Percentiles rank a stretch among this genome's conserved stretches.
Evolutionary conservation across 306 rosid species (phyloP).

Genomic region (Prunus fruticosa): DNA sequence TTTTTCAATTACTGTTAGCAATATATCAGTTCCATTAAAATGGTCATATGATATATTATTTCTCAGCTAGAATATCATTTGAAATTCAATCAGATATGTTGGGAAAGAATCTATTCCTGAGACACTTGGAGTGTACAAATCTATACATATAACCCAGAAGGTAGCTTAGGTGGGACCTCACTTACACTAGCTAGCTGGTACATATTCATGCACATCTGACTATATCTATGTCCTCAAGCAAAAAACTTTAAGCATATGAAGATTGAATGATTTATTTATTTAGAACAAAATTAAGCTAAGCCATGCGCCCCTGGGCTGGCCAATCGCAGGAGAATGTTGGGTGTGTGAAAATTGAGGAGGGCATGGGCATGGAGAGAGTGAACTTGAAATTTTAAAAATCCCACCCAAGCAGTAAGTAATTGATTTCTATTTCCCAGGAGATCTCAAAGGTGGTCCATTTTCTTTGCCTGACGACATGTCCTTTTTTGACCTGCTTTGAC

Average conservation of each 20-base stretch:
- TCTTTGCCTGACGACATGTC: slow-evolving; percentile 42
- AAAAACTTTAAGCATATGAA: not conserved
- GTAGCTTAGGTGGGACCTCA: not conserved
- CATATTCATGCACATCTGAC: not conserved
- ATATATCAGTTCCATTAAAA: not conserved
- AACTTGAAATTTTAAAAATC: not conserved
- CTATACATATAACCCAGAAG: not conserved
- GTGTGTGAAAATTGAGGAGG: not conserved
- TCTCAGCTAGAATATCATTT: too few species aligned
- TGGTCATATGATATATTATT: not conserved
- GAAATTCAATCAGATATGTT: not conserved
- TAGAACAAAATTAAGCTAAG: not conserved
- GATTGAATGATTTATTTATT: not conserved
- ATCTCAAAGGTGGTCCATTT: slow-evolving; percentile 42
- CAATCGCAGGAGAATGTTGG: not conserved
- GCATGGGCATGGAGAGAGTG: not conserved
- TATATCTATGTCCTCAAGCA: not conserved
- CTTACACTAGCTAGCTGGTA: not conserved
- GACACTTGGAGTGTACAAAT: not conserved
- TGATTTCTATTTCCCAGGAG: slow-evolving; percentile 25
- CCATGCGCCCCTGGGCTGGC: not conserved
- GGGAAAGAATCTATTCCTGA: not conserved
- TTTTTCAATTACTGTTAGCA: too few species aligned
- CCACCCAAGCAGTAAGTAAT: not conserved
- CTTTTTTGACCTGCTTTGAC: slow-evolving; percentile 82